A percentile compares a stretch with the other conserved stretches of the same genome.
Evolutionary conservation across 1,139 yeast genomes (phyloP).

Genomic region (Hyphopichia pseudoburtonii): DNA sequence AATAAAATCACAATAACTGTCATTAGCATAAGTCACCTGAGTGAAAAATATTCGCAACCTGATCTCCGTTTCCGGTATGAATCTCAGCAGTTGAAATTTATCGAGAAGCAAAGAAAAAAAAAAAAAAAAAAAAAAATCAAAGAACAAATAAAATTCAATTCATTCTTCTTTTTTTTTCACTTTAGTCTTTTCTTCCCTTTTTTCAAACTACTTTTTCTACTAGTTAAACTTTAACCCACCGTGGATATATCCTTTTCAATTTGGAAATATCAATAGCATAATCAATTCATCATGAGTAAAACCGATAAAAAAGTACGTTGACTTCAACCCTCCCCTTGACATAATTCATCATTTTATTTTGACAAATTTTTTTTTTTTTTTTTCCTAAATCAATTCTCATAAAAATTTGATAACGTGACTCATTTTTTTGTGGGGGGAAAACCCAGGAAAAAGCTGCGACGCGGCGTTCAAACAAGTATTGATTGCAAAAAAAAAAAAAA

Average conservation of each 20-base stretch:
- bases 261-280: background rate
- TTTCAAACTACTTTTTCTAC: no score
- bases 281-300: conserved; percentile 1
- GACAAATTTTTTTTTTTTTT: background rate
- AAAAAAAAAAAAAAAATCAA: no score
- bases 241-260: background rate
- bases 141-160: no score
- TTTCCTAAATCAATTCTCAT: background rate
- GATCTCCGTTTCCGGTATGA: background rate
- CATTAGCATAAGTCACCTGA: no score
- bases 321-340: background rate
- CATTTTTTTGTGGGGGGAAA: background rate
- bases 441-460: no score
- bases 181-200: no score
- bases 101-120: no score
- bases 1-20: no score
- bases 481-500: conserved; percentile 1
- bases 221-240: no score
- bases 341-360: background rate
- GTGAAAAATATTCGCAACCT: no score
- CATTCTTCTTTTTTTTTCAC: no score
- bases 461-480: background rate
- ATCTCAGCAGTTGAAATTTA: background rate
- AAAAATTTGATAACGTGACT: no score
- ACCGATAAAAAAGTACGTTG: conserved; percentile 3